Conservation (phyloP, 495 filamentous ascomycete species). For the Penicillium ucsense region DNA sequence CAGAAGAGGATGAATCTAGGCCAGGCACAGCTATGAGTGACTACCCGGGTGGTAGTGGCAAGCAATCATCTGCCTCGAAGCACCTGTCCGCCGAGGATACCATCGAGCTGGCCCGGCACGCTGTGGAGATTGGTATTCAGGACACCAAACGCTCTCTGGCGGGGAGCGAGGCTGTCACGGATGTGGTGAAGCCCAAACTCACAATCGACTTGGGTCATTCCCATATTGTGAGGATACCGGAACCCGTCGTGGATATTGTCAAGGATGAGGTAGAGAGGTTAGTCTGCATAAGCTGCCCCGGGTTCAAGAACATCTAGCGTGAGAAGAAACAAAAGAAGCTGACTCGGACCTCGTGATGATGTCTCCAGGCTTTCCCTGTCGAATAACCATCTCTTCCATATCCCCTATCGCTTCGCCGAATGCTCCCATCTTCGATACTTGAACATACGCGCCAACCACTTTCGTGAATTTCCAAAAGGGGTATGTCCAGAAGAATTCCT, state of each 20-base stretch:
- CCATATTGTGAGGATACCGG: slow-evolving; percentile 69
- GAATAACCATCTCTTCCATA: slow-evolving; percentile 72
- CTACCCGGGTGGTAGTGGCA: slow-evolving; percentile 8
- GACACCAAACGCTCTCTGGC: slow-evolving; percentile 60
- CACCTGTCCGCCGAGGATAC: slow-evolving; percentile 35
- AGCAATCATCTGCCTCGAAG: slow-evolving; percentile 16
- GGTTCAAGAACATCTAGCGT: too few relatives aligned
- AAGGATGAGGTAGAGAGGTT: slow-evolving; percentile 89
- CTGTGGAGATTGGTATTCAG: slow-evolving; percentile 56
- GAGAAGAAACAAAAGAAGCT: too few relatives aligned
- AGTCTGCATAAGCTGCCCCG: too few relatives aligned
- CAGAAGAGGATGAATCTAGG: slow-evolving; percentile 25
- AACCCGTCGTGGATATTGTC: slow-evolving; percentile 84
- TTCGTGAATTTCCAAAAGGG: slow-evolving; percentile 77
- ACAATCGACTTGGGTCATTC: slow-evolving; percentile 85
- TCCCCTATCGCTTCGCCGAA: slow-evolving; percentile 74
- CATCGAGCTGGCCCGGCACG: slow-evolving; percentile 49
- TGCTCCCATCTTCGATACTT: slow-evolving; percentile 86
- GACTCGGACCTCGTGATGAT: too few relatives aligned
- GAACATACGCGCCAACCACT: slow-evolving; percentile 82
- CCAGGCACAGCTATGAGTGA: slow-evolving; percentile 25
- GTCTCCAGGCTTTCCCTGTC: slow-evolving; percentile 67
- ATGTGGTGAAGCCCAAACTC: slow-evolving; percentile 63
- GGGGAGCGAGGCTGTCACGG: slow-evolving; percentile 57
- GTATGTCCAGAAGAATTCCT: slow-evolving; percentile 41